Evolutionary conservation across 2,329 filamentous ascomycete genomes (phyloP).

Genomic region (Phialophora verrucosa): DNA sequence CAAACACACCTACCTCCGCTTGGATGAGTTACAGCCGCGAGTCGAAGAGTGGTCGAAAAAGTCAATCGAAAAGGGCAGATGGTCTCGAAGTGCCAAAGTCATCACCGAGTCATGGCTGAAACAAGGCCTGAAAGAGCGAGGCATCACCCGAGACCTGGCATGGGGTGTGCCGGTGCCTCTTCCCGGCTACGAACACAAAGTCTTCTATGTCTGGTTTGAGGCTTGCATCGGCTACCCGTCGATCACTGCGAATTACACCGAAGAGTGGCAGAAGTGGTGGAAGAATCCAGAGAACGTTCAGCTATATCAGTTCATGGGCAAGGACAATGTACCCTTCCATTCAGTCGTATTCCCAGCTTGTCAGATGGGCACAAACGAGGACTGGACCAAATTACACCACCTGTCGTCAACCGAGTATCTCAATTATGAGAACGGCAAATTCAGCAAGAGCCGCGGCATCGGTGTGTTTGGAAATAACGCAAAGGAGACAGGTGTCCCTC

Average conservation of each 20-base stretch:
- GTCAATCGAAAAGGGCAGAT: constrained; percentile 70
- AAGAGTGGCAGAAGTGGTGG: constrained; percentile 95
- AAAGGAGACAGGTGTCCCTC: constrained; percentile 79
- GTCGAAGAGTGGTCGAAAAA: constrained; percentile 79
- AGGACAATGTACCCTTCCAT: constrained; percentile 87
- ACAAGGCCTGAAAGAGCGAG: constrained; percentile 84
- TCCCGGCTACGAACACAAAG: constrained; percentile 72
- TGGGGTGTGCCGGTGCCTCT: constrained; percentile 75
- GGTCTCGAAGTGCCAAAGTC: constrained; percentile 52
- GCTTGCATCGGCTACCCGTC: constrained; percentile 95
- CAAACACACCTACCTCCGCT: constrained; percentile 86
- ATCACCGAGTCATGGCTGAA: constrained; percentile 57
- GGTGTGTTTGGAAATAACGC: constrained; percentile 92
- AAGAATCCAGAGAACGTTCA: constrained; percentile 84
- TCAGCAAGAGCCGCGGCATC: constrained; percentile 86
- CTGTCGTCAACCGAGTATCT: constrained; percentile 89
- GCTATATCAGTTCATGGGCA: constrained; percentile 95
- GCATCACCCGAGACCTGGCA: constrained; percentile 89
- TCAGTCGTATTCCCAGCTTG: constrained; percentile 89
- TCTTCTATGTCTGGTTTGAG: constrained; percentile 93
- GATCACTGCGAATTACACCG: constrained; percentile 88
- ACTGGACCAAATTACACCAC: constrained; percentile 89
- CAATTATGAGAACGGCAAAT: constrained; percentile 88
- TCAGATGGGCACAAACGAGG: constrained; percentile 80
- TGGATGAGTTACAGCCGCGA: constrained; percentile 80